Base-by-base conservation (phyloP, 176 grass and related monocot species). In the Lolium rigidum region DNA sequence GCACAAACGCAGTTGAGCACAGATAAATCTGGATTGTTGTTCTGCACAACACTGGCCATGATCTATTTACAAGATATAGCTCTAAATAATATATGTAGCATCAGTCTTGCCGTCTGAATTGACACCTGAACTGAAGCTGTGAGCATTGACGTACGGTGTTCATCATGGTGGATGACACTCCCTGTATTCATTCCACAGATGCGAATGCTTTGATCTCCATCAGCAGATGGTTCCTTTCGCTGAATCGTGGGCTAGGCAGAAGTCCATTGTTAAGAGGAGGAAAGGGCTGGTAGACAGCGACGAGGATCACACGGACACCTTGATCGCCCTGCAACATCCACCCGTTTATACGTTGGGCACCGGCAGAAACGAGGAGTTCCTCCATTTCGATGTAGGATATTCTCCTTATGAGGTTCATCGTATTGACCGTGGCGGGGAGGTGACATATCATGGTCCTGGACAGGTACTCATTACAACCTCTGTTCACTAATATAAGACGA, bases 371-470 rank as follows among this genome's bases (percentile, higher is more conserved):
- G 74, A 91, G 81, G 55, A 95, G 7, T 83, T 86, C 78, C 86
- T 98, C 35, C 86, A 91, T 83, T 98, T 98, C 60, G 12, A 94
- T 77, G 54, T 92, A 47, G 48, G 77, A 68, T 83, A 95, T 91
- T 41, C 91, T 78, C 93, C 91, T 38, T 89, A 70, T 62, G 91
- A 94, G 21, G 10, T 98, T 87, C 82, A 94, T 13, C 88, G 71
- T 2, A 95, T 82, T 61, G 71, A 95, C 52, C 89, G 96, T 20
- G 96, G 88, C 21, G 93, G 96, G 15, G 90, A 98, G 50, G 93
- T 98, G 74, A 98, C 93, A 0, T 98, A 95, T 89, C 96, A 95
- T 91, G 97, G 97, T 31, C 97, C 97, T 91, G 93, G 93, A 18
- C 97, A 98, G 93, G 89, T 91, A 87, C 74, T 38, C 41, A 14